Evolutionary conservation across 73 alveolate species (phyloP), one percentile per base, ranked within the genome.

Genomic region (Paramecium biaurelia): DNA sequence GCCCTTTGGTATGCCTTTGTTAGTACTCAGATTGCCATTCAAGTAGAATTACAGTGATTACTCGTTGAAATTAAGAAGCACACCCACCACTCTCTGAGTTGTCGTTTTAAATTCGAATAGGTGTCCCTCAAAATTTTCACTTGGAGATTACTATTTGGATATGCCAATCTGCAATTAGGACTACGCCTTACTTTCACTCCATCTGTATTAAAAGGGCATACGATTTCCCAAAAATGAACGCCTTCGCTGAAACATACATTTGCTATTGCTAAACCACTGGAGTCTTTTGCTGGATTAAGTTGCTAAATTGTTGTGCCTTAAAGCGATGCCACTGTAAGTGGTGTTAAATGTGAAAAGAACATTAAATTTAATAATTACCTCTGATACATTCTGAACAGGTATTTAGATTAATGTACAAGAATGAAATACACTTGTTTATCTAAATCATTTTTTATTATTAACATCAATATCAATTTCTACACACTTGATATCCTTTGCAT

Each of bases 201-300:
- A 9, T 79, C 90, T 11, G 76, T 43, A 79, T 38, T 42, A 45
- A 43, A 79, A 20, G 98, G 98, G 41, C 98, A 95, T 21, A 89
- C 74, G 76, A 95, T 45, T 85, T 95, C 96, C 96, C 95, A 93
- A 92, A 93, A 95, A 59, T 95, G 98, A 23, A 95, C 85, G 58
- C 98, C 97, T 28, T 85, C 92, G 37, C 88, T 59, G 93, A 93
- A 94, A 38, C 93, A 38, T 42, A 43, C 9, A 79, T 79, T 79
- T 26, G 49, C 42, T 10, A 79, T 42, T 20, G 90, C 90, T 63
- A 47, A 12, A n/a, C 90, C 90, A 30, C 34, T 42, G 23, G 56
- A 30, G 56, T 79, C 90, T 20, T 79, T 79, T 26, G 42, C 28
- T 7, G 70, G 84, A 32, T 63, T 63, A 10, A 63, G 45, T 26